A percentile compares a stretch with the other conserved stretches of the same genome.
phyloP scores from a whole-genome alignment of 2,329 filamentous ascomycete species.

The Colletotrichum cuscutae region DNA sequence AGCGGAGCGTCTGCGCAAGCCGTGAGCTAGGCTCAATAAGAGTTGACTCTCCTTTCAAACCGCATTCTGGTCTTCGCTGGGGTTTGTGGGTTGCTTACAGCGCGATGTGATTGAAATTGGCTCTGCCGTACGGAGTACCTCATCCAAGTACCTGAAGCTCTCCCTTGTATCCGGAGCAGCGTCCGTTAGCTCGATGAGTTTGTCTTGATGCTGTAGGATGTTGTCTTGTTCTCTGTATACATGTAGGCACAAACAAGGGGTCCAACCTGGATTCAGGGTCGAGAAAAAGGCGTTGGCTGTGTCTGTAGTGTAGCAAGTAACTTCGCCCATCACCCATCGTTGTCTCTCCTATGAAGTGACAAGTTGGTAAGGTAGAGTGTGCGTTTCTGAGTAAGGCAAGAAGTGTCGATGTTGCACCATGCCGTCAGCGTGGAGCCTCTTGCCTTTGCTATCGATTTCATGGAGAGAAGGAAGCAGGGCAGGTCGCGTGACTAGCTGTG shows the following conservation, averaged over 20 bases:
- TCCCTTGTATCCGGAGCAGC: conserved; percentile 21
- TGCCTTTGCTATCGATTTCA: neutral
- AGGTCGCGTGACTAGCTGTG: neutral
- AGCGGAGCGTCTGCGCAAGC: neutral
- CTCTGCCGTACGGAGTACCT: neutral
- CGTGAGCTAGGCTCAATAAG: neutral
- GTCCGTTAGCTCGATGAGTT: conserved; percentile 23
- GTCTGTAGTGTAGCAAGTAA: neutral
- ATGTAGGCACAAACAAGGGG: neutral
- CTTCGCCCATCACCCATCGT: neutral
- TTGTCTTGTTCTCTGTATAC: neutral
- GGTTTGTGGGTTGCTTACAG: neutral
- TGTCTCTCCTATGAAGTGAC: neutral
- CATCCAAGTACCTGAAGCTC: neutral
- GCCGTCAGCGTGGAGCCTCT: neutral
- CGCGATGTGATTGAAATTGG: neutral
- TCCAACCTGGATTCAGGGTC: neutral
- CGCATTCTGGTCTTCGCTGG: neutral
- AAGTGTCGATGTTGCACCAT: neutral
- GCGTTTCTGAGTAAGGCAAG: neutral
- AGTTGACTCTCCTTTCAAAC: neutral
- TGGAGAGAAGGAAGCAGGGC: neutral
- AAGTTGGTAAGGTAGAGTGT: neutral
- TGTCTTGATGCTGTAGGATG: conserved; percentile 11
- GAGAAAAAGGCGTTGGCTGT: neutral